Evolutionary conservation across 129 eudicot species (phyloP), one percentile per base, ranked within the genome.

Genomic region (Escallonia rubra): DNA sequence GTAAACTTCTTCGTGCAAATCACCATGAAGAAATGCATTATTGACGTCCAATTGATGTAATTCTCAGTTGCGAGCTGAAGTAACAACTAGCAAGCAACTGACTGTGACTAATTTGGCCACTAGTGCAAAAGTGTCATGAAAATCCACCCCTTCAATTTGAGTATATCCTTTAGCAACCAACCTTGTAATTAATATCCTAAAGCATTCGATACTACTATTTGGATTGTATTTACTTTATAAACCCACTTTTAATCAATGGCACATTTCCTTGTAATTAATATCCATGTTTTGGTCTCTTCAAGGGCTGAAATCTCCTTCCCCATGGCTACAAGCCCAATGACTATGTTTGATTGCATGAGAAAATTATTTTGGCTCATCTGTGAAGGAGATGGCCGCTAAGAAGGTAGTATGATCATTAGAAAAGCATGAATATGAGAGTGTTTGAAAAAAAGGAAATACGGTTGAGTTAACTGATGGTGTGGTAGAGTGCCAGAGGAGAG

Each of bases 181-280:
- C 34, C 34, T 23, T 23, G n/a, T n/a, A n/a, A n/a, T n/a, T n/a
- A n/a, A n/a, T n/a, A 23, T 1, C 1, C 1, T 23, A 23, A 23
- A 23, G 34, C 1, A 1, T 23, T 23, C 1, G 34, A 23, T 23
- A 23, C 34, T 23, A 23, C 1, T 1, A 23, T 23, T 1, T 23
- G 34, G 34, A 23, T 23, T 23, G 34, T 23, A 47, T 47, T 47
- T 10, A 10, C 10, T 49, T 46, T 65, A 7, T 10, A 73, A 2
- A 73, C 39, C 78, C 66, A 65, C 40, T 48, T 55, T 3, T 43
- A 65, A 4, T 72, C 66, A 6, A 73, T 57, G 2, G 70, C 2
- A 4, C 44, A 38, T 40, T 64, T 73, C 0, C 50, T 65, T 0
- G 52, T 3, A 5, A 5, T 6, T 0, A 72, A 9, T 7, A 7